phyloP scores from a whole-genome alignment of 495 filamentous ascomycete genomes.

The Glutinoglossum americanum region DNA sequence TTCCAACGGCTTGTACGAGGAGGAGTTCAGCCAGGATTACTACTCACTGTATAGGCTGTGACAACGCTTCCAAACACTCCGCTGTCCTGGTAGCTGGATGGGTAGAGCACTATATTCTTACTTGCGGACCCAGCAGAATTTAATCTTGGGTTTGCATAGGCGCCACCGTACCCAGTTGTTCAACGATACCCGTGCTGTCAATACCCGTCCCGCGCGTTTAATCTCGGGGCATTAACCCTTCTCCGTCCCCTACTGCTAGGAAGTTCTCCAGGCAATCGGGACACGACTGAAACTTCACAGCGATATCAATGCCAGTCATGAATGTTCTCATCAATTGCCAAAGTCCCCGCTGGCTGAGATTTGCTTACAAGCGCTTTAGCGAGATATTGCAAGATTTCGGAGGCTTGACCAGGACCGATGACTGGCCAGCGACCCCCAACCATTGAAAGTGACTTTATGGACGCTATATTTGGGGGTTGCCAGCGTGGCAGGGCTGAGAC shows the following conservation, averaged over 20 bases:
- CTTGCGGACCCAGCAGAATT: not conserved
- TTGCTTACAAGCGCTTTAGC: not conserved
- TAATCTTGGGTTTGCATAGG: not conserved
- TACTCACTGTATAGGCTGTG: not conserved
- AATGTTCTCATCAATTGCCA: not conserved
- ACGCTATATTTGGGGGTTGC: constrained; percentile 1
- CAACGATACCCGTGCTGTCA: not conserved
- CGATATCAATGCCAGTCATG: not conserved
- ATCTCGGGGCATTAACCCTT: not conserved
- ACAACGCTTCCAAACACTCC: not conserved
- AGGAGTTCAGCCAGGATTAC: not conserved
- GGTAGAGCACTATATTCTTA: not conserved
- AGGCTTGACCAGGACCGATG: not conserved
- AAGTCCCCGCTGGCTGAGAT: not conserved
- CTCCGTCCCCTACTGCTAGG: not conserved
- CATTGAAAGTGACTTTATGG: not conserved
- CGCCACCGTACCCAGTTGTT: not conserved
- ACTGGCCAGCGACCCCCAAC: not conserved
- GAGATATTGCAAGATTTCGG: not conserved
- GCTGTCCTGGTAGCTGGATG: not conserved
- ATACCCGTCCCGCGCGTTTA: constrained; percentile 1
- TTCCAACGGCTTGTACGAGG: not conserved
- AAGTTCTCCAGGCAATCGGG: not conserved
- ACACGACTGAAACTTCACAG: not conserved
- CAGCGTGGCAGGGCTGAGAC: constrained; percentile 2